Percentiles rank a stretch among this genome's conserved stretches.
Evolutionary conservation across 805 yeast species (phyloP).

Genomic region (Tetrapisispora nanseiensis): DNA sequence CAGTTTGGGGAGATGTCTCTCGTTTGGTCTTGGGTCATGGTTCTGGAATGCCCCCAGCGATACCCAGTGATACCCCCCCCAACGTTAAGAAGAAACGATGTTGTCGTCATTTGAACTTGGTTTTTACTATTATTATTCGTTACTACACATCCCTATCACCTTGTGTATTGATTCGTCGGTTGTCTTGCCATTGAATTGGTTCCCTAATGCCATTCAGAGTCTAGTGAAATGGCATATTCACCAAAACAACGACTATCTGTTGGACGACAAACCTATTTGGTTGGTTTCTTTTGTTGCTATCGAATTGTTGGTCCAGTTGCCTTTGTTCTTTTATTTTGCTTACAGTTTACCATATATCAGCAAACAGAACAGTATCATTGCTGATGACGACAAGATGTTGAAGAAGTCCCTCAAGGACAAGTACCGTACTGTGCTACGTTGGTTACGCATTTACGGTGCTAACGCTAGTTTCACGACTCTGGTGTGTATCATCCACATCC

Average conservation of each 20-base stretch:
- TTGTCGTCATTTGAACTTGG: conserved; percentile 8
- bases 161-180: conserved; percentile 64
- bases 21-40: no score
- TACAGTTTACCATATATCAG: conserved; percentile 2
- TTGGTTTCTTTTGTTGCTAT: conserved; percentile 56
- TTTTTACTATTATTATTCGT: conserved; percentile 42
- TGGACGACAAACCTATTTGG: conserved; percentile 59
- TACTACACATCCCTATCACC: conserved; percentile 69
- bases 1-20: no score
- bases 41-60: not conserved
- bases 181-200: conserved; percentile 46
- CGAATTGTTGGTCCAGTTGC: conserved; percentile 71
- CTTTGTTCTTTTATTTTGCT: conserved; percentile 48
- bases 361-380: conserved; percentile 2
- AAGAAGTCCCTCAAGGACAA: not conserved
- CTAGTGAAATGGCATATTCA: conserved; percentile 51
- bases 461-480: conserved; percentile 77
- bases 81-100: no score
- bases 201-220: conserved; percentile 34
- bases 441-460: conserved; percentile 59
- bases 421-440: conserved; percentile 5
- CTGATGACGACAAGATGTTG: conserved; percentile 1
- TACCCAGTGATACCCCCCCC: no score
- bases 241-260: conserved; percentile 62
- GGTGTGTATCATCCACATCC: conserved; percentile 53